phyloP scores from a whole-genome alignment of 345 rosid genomes.

The Euphorbia lathyris region DNA sequence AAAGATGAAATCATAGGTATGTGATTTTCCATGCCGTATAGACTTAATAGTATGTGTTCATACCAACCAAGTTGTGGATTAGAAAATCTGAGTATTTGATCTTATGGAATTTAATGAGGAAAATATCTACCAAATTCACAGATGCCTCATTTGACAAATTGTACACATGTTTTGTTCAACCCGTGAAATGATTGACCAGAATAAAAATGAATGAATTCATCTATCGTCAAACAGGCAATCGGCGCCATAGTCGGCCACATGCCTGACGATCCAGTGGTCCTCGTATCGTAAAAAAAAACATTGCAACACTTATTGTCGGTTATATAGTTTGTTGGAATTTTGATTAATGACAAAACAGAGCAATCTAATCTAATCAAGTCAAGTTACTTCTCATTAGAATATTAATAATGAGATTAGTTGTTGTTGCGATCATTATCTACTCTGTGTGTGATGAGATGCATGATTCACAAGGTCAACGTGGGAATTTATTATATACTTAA shows the following conservation, averaged over 20 bases:
- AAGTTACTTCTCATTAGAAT: background rate
- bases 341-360: background rate
- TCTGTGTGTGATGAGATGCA: background rate
- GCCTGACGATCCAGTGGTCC: background rate
- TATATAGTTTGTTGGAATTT: background rate
- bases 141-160: background rate
- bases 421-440: background rate
- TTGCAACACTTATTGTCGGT: background rate
- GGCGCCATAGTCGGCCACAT: background rate
- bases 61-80: too few relatives aligned
- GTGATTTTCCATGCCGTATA: too few relatives aligned
- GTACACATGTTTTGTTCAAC: too few relatives aligned
- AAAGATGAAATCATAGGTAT: too few relatives aligned
- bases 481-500: too few relatives aligned
- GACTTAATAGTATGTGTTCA: too few relatives aligned
- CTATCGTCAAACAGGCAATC: constrained; percentile 4
- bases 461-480: constrained; percentile 10
- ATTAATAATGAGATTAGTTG: background rate
- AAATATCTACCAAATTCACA: too few relatives aligned
- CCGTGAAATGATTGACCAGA: background rate
- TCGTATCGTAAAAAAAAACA: background rate
- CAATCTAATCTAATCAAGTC: background rate
- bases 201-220: too few relatives aligned
- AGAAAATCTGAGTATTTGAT: too few relatives aligned
- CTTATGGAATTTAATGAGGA: too few relatives aligned